Percentiles rank a stretch among this genome's conserved stretches.
These are phyloP conservation scores for Euphorbia lathyris DNA, from an alignment of 345 rosid species.

Conservation along the genomic window DNA sequence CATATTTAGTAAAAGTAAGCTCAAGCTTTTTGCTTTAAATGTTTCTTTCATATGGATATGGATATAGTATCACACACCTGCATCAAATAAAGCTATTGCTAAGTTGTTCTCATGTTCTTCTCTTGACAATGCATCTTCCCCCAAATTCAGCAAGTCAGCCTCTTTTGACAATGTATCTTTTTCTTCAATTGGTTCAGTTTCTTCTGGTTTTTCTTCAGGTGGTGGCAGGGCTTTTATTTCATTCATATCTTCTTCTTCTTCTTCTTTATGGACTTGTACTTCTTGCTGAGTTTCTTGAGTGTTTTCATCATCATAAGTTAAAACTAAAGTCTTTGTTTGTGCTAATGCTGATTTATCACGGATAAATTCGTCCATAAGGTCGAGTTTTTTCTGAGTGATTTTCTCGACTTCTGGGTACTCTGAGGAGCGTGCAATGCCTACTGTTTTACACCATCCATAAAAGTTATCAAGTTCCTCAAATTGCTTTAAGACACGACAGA, in stretches of 20 bases:
- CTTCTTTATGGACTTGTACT: constrained; percentile 26
- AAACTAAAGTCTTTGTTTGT: constrained; percentile 16
- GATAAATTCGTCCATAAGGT: constrained; percentile 77
- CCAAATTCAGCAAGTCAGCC: constrained; percentile 60
- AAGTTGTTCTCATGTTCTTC: constrained; percentile 44
- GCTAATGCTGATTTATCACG: constrained; percentile 56
- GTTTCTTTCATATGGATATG: too few species aligned
- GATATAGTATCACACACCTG: too few species aligned
- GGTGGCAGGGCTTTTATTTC: constrained; percentile 56
- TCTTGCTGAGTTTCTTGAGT: constrained; percentile 23
- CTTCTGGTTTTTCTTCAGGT: constrained; percentile 35
- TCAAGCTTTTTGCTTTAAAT: too few species aligned
- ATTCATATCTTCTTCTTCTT: constrained; percentile 38
- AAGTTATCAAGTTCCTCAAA: constrained; percentile 62
- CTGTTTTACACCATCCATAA: constrained; percentile 67
- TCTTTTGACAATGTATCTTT: constrained; percentile 24
- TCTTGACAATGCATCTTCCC: constrained; percentile 31
- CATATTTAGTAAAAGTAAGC: too few species aligned
- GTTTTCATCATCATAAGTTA: constrained; percentile 17
- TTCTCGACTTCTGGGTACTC: constrained; percentile 81
- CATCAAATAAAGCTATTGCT: constrained; percentile 68
- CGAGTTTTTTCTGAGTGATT: constrained; percentile 73
- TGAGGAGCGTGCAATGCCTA: constrained; percentile 61
- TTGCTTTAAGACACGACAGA: constrained; percentile 59
- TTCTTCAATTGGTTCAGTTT: constrained; percentile 20